Evolutionary conservation across 2,329 filamentous ascomycete genomes (phyloP), one percentile per base, ranked within the genome.

Genomic region (Fusarium annulatum): DNA sequence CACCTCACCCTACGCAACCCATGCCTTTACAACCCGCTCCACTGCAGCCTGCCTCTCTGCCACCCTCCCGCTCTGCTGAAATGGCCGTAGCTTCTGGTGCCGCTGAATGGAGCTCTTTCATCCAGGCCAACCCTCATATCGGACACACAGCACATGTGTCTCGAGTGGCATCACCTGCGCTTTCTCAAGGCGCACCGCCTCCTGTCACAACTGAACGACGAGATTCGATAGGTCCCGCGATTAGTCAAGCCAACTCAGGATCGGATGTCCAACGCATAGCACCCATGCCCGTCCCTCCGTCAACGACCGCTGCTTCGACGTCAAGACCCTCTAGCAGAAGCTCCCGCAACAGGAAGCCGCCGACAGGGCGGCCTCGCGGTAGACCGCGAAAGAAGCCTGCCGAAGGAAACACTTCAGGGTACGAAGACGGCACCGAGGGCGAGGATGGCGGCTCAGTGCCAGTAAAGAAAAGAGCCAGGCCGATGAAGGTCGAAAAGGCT

Each of bases 21-120:
- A 58, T 67, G 26, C 63, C 43, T 16, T 42, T 67, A 41, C 62
- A 61, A 19, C 62, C 42, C 12, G 48, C 48, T 41, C 33, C 63
- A 21, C 26, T 67, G 7, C 64, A 52, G 28, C 45, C 64, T 52
- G 21, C 28, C 18, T 36, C 64, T 26, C 28, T 60, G 41, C 64
- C 59, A 23, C 46, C 64, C 15, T 34, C 53, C 42, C 76, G 78
- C 46, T 77, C 78, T 33, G 71, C 75, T 68, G 82, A 84, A 26
- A 77, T 79, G 43, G 82, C 80, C 38, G 82, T 86, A 49, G 85
- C 84, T 8, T 85, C 89, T 10, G 93, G 97, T 78, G 88, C 89
- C 33, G 89, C 89, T 46, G 92, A 95, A 72, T 97, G 95, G 95
- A 91, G 89, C 65, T 88, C 90, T 9, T 94, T 96, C 63, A 82